Evolutionary conservation across 768 basidiomycete species (phyloP), one percentile per base, ranked within the genome.

Genomic region (Lentinus tigrinus): DNA sequence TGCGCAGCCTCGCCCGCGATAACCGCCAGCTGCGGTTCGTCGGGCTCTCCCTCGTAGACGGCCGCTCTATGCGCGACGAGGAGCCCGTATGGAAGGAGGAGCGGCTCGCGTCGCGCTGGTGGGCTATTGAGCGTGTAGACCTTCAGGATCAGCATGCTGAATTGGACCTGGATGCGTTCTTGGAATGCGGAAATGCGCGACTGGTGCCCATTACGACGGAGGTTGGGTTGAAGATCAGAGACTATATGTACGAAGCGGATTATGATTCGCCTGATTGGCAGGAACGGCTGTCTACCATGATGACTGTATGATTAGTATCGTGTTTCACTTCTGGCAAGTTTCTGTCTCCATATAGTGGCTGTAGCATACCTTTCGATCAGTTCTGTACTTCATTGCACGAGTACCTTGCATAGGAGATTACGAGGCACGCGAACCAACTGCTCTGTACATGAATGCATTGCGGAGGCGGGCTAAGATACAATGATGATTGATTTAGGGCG

Each of bases 391-490:
- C 31, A 11, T 11, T 31, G 31, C 3, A 31, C 31, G 31, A 31
- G 11, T n/a, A n/a, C n/a, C n/a, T n/a, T n/a, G n/a, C n/a, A n/a
- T n/a, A n/a, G n/a, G n/a, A n/a, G n/a, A n/a, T n/a, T n/a, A n/a
- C 43, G 13, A 21, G 10, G 23, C 24, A 23, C 24, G 13, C 43
- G 23, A 11, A 46, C 9, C n/a, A 3, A 24, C 3, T 24, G 14
- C 8, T 46, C 21, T 5, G n/a, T 23, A 7, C 13, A 23, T 44
- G 10, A 52, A 43, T 59, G 58, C 39, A 59, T 59, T 59, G 58
- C 38, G 6, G 54, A 42, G 43, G 51, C 52, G 52, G 34, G 47
- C 59, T 61, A 61, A 46, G 59, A 56, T 61, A 61, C 59, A 61
- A 52, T 61, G 59, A 42, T 28, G n/a, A 48, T 43, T n/a, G 49